Conservation (phyloP, 2,329 filamentous ascomycete species). For the Harringtonia lauricola region DNA sequence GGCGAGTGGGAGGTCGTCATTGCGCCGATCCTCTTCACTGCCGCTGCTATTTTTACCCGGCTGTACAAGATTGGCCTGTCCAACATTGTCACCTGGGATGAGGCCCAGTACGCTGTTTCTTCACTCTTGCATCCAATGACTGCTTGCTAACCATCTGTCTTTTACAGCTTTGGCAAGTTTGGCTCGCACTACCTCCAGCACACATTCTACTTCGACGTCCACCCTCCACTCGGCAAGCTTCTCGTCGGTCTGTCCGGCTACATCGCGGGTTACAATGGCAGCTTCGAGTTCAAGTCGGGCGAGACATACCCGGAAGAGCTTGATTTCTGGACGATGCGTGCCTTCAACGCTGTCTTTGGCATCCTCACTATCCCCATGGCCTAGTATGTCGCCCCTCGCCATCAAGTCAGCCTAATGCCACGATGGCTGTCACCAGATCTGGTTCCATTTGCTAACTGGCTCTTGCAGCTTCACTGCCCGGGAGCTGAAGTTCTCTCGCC, state of each 20-base stretch:
- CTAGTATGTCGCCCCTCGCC: slow-evolving; percentile 34
- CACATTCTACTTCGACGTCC: slow-evolving; percentile 92
- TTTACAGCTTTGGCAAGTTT: slow-evolving; percentile 78
- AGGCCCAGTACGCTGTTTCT: slow-evolving; percentile 36
- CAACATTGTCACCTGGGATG: slow-evolving; percentile 57
- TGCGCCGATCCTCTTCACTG: slow-evolving; percentile 49
- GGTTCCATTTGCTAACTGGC: background rate
- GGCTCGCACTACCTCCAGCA: slow-evolving; percentile 98
- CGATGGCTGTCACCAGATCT: background rate
- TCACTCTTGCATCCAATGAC: no score
- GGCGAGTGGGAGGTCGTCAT: slow-evolving; percentile 52
- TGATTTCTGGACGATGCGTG: slow-evolving; percentile 96
- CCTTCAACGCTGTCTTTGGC: slow-evolving; percentile 94
- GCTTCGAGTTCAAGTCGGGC: slow-evolving; percentile 98
- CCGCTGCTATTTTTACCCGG: slow-evolving; percentile 54
- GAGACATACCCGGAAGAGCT: slow-evolving; percentile 89
- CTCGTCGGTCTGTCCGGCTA: slow-evolving; percentile 93
- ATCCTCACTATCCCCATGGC: slow-evolving; percentile 86
- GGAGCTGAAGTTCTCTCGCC: slow-evolving; percentile 75
- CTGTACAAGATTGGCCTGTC: slow-evolving; percentile 60
- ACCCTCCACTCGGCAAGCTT: slow-evolving; percentile 93
- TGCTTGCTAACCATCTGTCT: slow-evolving; percentile 5
- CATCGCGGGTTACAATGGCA: slow-evolving; percentile 94
- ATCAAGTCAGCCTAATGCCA: background rate
- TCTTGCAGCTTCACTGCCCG: slow-evolving; percentile 61